Evolutionary conservation across 2,329 filamentous ascomycete species (phyloP).

Genomic region (Alternaria arbusti): DNA sequence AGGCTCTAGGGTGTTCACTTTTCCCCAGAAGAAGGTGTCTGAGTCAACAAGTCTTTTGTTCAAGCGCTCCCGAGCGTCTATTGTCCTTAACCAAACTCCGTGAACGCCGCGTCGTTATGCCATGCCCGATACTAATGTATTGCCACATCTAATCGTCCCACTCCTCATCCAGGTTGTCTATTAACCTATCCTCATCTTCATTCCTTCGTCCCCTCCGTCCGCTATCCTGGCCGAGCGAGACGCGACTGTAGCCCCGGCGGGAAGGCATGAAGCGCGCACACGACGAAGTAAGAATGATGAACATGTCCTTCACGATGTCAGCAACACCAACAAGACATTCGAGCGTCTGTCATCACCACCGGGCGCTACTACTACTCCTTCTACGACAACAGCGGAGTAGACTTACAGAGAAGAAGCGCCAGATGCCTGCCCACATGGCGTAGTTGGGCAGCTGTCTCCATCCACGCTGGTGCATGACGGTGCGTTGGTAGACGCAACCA

Average conservation of each 20-base stretch:
- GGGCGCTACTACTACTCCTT: not conserved
- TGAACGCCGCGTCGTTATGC: slow-evolving; percentile 7
- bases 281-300: slow-evolving; percentile 72
- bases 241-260: slow-evolving; percentile 70
- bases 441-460: slow-evolving; percentile 97
- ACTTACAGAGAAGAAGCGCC: slow-evolving; percentile 79
- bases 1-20: not conserved
- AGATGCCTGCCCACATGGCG: slow-evolving; percentile 86
- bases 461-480: slow-evolving; percentile 89
- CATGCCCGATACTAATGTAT: not conserved
- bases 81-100: slow-evolving; percentile 1
- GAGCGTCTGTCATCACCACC: not conserved
- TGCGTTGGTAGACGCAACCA: slow-evolving; percentile 93
- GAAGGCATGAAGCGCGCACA: slow-evolving; percentile 71
- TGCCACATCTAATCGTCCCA: slow-evolving; percentile 74
- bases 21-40: not conserved
- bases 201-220: slow-evolving; percentile 53
- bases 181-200: slow-evolving; percentile 91
- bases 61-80: slow-evolving; percentile 4
- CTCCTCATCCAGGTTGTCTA: slow-evolving; percentile 95
- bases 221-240: slow-evolving; percentile 59
- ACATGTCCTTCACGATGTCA: slow-evolving; percentile 56
- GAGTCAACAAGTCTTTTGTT: not conserved
- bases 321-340: slow-evolving; percentile 4
- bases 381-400: slow-evolving; percentile 4